Percentiles rank a stretch among this genome's conserved stretches.
These are phyloP conservation scores for Salvia miltiorrhiza DNA, from an alignment of 257 asterid species.

Conservation along the genomic window DNA sequence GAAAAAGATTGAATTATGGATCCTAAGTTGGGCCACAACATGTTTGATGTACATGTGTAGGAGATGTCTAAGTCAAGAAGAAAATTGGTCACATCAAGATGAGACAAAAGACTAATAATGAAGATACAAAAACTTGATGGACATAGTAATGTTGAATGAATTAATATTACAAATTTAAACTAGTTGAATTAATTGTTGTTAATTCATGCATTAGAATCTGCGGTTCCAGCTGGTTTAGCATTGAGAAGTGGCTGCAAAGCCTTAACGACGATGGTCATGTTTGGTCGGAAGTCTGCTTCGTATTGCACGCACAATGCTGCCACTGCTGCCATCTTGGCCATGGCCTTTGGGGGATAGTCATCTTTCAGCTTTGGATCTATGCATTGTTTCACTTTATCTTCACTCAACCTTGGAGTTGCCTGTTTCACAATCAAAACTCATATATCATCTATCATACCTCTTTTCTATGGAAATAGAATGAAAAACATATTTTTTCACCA, in stretches of 20 bases:
- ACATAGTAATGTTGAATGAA: neutral
- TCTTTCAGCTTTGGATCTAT: slow-evolving; percentile 75
- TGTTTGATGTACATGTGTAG: neutral
- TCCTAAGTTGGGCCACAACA: neutral
- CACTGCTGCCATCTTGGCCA: slow-evolving; percentile 96
- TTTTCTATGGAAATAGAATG: too few relatives aligned
- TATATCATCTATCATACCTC: too few relatives aligned
- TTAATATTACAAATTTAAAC: too few relatives aligned
- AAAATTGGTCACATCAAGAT: too few relatives aligned
- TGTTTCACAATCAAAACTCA: too few relatives aligned
- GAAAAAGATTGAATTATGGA: neutral
- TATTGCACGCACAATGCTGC: slow-evolving; percentile 97
- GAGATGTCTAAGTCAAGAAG: too few relatives aligned
- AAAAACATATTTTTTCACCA: too few relatives aligned
- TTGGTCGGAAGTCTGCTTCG: slow-evolving; percentile 92
- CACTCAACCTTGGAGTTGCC: slow-evolving; percentile 95
- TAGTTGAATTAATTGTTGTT: too few relatives aligned
- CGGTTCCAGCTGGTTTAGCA: slow-evolving; percentile 63
- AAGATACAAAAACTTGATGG: neutral
- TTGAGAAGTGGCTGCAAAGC: slow-evolving; percentile 92
- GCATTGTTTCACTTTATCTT: slow-evolving; percentile 92
- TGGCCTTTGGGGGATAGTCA: slow-evolving; percentile 78
- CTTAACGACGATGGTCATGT: slow-evolving; percentile 93
- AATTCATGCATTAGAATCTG: slow-evolving; percentile 28
- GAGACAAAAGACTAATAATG: neutral